Evolutionary conservation across 805 yeast species (phyloP).

Genomic region (Blastobotrys parvus): DNA sequence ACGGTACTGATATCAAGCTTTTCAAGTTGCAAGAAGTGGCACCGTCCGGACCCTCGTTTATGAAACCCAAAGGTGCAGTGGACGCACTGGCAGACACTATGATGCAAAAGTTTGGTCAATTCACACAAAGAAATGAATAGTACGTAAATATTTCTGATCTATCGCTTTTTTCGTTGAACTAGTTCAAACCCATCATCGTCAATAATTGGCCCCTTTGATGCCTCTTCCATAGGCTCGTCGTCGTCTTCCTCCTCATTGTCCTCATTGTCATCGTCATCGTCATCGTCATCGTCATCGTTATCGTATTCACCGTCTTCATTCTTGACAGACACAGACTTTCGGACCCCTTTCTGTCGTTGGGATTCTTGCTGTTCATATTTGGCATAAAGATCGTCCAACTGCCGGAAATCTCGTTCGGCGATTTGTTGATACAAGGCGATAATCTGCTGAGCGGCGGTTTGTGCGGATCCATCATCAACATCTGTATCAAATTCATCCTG

Average conservation of each 20-base stretch:
- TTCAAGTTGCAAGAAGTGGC: slow-evolving; percentile 39
- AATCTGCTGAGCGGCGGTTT: slow-evolving; percentile 60
- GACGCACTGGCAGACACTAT: slow-evolving; percentile 43
- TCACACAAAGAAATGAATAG: slow-evolving; percentile 3
- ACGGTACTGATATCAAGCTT: slow-evolving; percentile 39
- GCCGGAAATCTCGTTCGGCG: slow-evolving; percentile 39
- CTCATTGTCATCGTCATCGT: slow-evolving; percentile 32
- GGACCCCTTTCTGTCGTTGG: slow-evolving; percentile 25
- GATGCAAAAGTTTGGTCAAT: slow-evolving; percentile 34
- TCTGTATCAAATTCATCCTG: slow-evolving; percentile 87
- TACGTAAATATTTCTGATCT: background rate
- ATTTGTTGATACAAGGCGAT: slow-evolving; percentile 62
- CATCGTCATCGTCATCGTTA: slow-evolving; percentile 40
- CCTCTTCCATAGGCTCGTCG: slow-evolving; percentile 5
- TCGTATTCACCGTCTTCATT: slow-evolving; percentile 47
- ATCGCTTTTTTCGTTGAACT: slow-evolving; percentile 51
- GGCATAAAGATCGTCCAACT: slow-evolving; percentile 51
- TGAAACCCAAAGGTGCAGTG: slow-evolving; percentile 36
- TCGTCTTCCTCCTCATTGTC: slow-evolving; percentile 32
- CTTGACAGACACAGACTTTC: slow-evolving; percentile 31
- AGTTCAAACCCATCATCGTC: slow-evolving; percentile 95
- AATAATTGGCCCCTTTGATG: slow-evolving; percentile 51
- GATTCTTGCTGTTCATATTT: slow-evolving; percentile 51
- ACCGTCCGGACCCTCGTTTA: slow-evolving; percentile 33
- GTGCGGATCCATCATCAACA: slow-evolving; percentile 84